phyloP scores from a whole-genome alignment of 768 basidiomycete genomes.

The Suillus fuscotomentosus region DNA sequence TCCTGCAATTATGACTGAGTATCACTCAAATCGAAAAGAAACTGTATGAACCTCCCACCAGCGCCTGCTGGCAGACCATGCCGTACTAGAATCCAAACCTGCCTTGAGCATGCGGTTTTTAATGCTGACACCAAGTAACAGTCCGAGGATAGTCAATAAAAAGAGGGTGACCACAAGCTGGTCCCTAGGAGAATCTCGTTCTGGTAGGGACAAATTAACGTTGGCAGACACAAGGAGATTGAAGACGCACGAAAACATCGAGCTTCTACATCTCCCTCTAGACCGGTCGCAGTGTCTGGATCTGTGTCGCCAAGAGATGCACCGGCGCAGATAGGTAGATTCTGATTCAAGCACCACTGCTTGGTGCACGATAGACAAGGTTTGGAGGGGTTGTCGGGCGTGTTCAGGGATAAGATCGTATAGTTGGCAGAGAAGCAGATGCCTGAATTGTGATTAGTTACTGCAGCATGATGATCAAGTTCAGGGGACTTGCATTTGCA shows the following conservation, averaged over 20 bases:
- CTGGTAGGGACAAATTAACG: conserved; percentile 39
- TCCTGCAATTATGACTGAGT: conserved; percentile 20
- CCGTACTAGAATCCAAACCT: conserved; percentile 60
- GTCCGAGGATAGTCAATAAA: conserved; percentile 81
- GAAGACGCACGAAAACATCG: conserved; percentile 85
- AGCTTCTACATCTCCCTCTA: conserved; percentile 94
- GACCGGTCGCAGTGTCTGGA: conserved; percentile 91
- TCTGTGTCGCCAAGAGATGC: conserved; percentile 84
- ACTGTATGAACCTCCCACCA: conserved; percentile 79
- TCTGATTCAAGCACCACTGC: conserved; percentile 94
- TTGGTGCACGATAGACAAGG: conserved; percentile 93
- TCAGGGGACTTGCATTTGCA: conserved; percentile 68
- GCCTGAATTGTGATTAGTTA: conserved; percentile 45
- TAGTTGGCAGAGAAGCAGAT: conserved; percentile 90
- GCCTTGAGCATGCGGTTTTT: conserved; percentile 81
- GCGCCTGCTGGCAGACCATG: conserved; percentile 61
- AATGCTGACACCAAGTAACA: conserved; percentile 81
- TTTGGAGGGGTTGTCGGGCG: conserved; percentile 82
- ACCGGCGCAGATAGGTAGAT: conserved; percentile 78
- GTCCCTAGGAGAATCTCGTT: conserved; percentile 94
- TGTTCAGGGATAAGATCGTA: conserved; percentile 76
- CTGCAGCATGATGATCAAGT: conserved; percentile 2
- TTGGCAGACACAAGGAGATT: conserved; percentile 27
- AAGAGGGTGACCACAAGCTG: conserved; percentile 92
- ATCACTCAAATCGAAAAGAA: conserved; percentile 10